These are phyloP conservation scores for Pyrenochaeta sp. DNA, from an alignment of 2,329 filamentous ascomycete species.

Conservation along the genomic window DNA sequence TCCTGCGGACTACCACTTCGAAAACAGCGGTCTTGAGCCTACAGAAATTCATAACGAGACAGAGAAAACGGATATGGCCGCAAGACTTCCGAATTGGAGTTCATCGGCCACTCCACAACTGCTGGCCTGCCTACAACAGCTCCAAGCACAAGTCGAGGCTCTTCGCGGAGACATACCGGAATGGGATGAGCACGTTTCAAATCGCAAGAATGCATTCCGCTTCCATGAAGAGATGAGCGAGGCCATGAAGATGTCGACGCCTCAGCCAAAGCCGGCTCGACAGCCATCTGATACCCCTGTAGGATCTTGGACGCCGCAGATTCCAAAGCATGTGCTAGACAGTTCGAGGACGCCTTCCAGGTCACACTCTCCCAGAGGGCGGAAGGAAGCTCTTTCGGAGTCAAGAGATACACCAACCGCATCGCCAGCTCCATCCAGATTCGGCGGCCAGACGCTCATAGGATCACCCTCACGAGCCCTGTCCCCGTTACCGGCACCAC, in stretches of 20 bases:
- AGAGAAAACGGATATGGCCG: conserved; percentile 46
- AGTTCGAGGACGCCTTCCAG: conserved; percentile 42
- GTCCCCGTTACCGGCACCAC: conserved; percentile 41
- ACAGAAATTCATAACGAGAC: conserved; percentile 41
- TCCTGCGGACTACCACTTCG: conserved; percentile 59
- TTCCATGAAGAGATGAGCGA: conserved; percentile 56
- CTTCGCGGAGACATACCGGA: conserved; percentile 56
- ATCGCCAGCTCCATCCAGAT: conserved; percentile 36
- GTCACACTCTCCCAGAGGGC: conserved; percentile 46
- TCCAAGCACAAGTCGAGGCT: conserved; percentile 53
- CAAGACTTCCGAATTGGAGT: conserved; percentile 48
- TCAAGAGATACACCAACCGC: conserved; percentile 26
- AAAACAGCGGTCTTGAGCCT: conserved; percentile 30
- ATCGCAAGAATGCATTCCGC: conserved; percentile 59
- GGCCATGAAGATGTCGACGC: conserved; percentile 44
- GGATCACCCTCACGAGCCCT: conserved; percentile 39
- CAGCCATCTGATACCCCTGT: conserved; percentile 36
- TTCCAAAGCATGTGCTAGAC: conserved; percentile 47
- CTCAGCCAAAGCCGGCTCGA: conserved; percentile 34
- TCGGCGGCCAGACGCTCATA: conserved; percentile 38
- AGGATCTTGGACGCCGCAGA: conserved; percentile 48
- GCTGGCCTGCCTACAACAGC: conserved; percentile 52
- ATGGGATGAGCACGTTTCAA: conserved; percentile 58
- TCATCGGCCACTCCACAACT: conserved; percentile 50
- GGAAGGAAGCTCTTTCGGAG: conserved; percentile 43